These are phyloP conservation scores for Musa acuminata DNA, from an alignment of 176 grass and related monocot genomes.

Conservation along the genomic window DNA sequence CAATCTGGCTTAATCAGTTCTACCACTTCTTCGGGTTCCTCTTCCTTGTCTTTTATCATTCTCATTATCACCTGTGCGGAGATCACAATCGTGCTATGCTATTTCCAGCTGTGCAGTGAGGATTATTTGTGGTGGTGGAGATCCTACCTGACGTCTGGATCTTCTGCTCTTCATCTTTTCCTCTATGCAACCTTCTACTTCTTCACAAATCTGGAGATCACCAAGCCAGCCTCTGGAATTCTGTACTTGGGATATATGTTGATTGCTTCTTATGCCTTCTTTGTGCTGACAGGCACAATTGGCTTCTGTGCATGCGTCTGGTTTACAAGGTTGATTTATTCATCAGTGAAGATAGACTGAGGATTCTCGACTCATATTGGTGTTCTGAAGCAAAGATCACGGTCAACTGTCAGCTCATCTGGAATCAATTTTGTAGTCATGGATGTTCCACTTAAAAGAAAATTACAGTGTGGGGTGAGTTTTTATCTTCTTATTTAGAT, in stretches of 20 bases:
- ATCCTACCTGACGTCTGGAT: slow-evolving; percentile 77
- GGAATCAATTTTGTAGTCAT: no score
- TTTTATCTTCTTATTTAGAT: no score
- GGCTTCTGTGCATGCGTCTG: slow-evolving; percentile 81
- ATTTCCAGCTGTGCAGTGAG: slow-evolving; percentile 93
- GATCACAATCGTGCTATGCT: slow-evolving; percentile 87
- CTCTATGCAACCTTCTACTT: slow-evolving; percentile 75
- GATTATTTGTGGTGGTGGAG: slow-evolving; percentile 94
- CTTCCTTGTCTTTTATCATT: slow-evolving; percentile 74
- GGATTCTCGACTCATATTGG: no score
- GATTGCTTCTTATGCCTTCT: slow-evolving; percentile 80
- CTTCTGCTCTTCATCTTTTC: slow-evolving; percentile 77
- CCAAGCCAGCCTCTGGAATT: slow-evolving; percentile 57
- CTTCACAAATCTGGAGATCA: slow-evolving; percentile 87
- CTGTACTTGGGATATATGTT: slow-evolving; percentile 93
- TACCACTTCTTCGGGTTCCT: slow-evolving; percentile 97
- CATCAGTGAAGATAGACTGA: slow-evolving; percentile 86
- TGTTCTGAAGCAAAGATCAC: no score
- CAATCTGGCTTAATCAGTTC: slow-evolving; percentile 86
- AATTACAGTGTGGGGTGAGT: no score
- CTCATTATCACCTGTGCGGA: slow-evolving; percentile 62
- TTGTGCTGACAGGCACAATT: slow-evolving; percentile 70
- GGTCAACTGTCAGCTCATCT: no score
- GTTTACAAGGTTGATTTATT: slow-evolving; percentile 89
- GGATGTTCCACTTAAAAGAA: no score